A percentile compares a stretch with the other conserved stretches of the same genome.
These are phyloP conservation scores for Komagataella ulmi DNA, from an alignment of 805 yeast genomes.

Conservation along the genomic window DNA sequence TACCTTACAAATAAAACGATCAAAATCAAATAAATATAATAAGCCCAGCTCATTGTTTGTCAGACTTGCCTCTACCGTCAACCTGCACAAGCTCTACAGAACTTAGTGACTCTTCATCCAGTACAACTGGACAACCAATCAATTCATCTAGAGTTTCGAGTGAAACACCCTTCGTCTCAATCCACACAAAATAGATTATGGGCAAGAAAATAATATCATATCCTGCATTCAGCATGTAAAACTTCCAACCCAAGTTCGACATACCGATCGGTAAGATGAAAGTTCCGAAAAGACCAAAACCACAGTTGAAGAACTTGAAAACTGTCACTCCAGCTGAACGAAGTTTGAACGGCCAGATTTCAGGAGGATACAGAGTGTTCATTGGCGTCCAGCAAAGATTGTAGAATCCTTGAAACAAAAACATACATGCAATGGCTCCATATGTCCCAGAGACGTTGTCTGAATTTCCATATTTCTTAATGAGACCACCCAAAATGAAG, in stretches of 20 bases:
- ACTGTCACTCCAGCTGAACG: constrained; percentile 16
- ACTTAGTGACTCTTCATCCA: not conserved
- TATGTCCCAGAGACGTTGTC: constrained; percentile 9
- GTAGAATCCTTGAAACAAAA: constrained; percentile 12
- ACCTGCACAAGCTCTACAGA: not conserved
- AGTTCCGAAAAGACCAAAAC: constrained; percentile 13
- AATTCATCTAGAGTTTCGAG: constrained; percentile 16
- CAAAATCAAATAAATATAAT: too few relatives aligned
- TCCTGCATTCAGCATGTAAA: constrained; percentile 12
- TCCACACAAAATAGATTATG: constrained; percentile 11
- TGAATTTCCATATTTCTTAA: constrained; percentile 10
- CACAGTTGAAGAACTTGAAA: constrained; percentile 11
- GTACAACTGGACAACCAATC: constrained; percentile 7
- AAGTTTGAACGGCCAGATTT: constrained; percentile 11
- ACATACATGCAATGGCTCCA: constrained; percentile 13
- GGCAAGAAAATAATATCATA: constrained; percentile 11
- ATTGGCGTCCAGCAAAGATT: constrained; percentile 14
- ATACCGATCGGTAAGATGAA: constrained; percentile 18
- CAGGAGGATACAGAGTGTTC: constrained; percentile 14
- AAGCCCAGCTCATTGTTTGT: not conserved
- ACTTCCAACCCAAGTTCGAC: constrained; percentile 11
- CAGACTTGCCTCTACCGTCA: not conserved
- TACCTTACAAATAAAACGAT: not conserved
- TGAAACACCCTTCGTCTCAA: constrained; percentile 13
- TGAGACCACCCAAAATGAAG: constrained; percentile 14